Percentiles rank a stretch among this genome's conserved stretches.
phyloP scores from a whole-genome alignment of 495 filamentous ascomycete species.

The Hypoxylon fragiforme region DNA sequence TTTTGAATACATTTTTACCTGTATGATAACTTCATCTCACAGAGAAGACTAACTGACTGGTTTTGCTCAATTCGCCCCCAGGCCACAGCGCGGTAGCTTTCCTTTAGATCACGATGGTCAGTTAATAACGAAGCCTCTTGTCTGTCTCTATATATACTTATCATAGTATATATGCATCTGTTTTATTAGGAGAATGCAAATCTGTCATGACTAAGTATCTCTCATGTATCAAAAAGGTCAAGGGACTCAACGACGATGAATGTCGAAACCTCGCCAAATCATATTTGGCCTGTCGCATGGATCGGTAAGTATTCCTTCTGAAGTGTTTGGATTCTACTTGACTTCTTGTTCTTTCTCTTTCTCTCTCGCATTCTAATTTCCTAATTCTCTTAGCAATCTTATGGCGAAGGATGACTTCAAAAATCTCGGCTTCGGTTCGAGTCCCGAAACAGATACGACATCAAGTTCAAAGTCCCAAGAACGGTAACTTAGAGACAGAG shows the following conservation, averaged over 20 bases:
- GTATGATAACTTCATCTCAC: background rate
- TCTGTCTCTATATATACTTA: conserved; percentile 6
- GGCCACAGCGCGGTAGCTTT: conserved; percentile 93
- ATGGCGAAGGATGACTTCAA: conserved; percentile 94
- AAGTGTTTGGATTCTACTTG: background rate
- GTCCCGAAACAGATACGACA: conserved; percentile 38
- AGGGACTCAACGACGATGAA: conserved; percentile 81
- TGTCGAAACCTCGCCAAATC: conserved; percentile 84
- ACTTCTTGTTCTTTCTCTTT: conserved; percentile 4
- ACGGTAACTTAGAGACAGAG: conserved; percentile 1
- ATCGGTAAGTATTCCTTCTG: conserved; percentile 62
- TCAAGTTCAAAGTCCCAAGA: conserved; percentile 18
- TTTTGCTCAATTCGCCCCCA: conserved; percentile 36
- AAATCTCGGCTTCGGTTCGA: conserved; percentile 81
- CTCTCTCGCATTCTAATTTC: too few species aligned
- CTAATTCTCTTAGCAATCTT: conserved; percentile 69
- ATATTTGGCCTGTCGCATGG: conserved; percentile 92
- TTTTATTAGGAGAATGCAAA: conserved; percentile 98
- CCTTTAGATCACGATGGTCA: conserved; percentile 93
- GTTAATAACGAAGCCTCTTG: too few species aligned
- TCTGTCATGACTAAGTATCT: conserved; percentile 81
- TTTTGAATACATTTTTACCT: conserved; percentile 7
- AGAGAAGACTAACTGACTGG: conserved; percentile 15
- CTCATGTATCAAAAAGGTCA: conserved; percentile 76
- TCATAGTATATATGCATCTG: background rate